Conservation (phyloP, 208 protist species). For the Crithidia sp. region DNA sequence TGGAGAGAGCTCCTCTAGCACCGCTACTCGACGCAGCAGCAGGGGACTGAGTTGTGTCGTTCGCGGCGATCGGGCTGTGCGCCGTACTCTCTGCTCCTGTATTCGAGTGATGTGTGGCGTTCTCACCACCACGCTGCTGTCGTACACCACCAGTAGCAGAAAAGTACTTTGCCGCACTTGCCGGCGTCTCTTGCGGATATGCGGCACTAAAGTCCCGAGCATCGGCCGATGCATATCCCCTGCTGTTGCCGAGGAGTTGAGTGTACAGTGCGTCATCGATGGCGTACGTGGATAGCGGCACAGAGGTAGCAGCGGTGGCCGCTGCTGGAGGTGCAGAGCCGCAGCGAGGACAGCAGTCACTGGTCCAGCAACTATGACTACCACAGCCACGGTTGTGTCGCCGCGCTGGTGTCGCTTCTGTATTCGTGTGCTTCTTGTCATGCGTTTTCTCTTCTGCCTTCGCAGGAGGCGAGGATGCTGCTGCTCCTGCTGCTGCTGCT, state of each 20-base stretch:
- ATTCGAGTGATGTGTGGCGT: too few relatives aligned
- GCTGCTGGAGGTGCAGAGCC: background rate
- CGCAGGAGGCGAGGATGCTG: background rate
- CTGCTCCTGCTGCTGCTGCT: conserved; percentile 1
- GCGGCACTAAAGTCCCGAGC: background rate
- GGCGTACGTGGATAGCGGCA: background rate
- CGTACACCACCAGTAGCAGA: background rate
- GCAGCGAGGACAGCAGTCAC: background rate
- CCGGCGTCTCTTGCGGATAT: background rate
- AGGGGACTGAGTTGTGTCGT: too few relatives aligned
- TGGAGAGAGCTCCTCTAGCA: background rate
- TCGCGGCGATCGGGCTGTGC: too few relatives aligned
- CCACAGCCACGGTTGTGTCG: too few relatives aligned
- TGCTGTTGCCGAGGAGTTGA: background rate
- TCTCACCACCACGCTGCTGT: too few relatives aligned
- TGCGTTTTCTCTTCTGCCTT: too few relatives aligned
- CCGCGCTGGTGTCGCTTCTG: too few relatives aligned
- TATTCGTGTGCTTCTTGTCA: too few relatives aligned
- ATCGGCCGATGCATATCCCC: background rate
- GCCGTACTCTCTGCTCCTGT: too few relatives aligned
- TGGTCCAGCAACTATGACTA: too few relatives aligned
- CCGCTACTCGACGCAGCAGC: background rate
- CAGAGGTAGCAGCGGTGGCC: background rate
- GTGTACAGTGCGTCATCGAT: conserved; percentile 9
- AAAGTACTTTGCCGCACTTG: background rate